Conservation (phyloP, 2,329 filamentous ascomycete genomes). For the Calonectria ilicicola region DNA sequence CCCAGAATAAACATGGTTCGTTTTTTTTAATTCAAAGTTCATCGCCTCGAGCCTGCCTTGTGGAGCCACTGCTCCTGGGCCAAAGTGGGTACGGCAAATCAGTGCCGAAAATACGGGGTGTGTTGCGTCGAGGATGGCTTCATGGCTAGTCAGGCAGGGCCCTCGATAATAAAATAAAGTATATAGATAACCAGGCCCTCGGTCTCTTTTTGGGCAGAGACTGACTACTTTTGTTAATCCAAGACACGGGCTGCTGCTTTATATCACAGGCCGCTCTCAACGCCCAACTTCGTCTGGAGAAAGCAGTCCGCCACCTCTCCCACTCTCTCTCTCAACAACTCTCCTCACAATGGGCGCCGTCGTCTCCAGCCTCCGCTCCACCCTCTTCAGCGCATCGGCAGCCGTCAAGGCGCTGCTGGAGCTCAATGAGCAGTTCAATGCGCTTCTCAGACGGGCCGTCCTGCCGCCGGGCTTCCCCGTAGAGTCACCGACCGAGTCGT, state of each 20-base stretch:
- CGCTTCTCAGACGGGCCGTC: constrained; percentile 45
- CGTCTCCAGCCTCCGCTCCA: constrained; percentile 44
- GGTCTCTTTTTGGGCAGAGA: neutral
- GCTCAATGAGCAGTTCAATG: constrained; percentile 43
- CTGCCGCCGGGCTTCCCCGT: constrained; percentile 55
- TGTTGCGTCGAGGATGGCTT: neutral
- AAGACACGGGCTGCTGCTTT: neutral
- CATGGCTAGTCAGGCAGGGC: neutral
- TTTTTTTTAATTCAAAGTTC: no score
- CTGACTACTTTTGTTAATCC: neutral
- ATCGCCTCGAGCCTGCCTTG: no score
- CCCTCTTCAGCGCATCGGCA: constrained; percentile 36
- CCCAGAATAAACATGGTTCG: neutral
- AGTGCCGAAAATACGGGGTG: neutral
- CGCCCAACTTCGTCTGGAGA: neutral
- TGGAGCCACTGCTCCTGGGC: no score
- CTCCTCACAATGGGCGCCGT: constrained; percentile 47
- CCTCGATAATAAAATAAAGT: neutral
- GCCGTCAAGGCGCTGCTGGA: constrained; percentile 41
- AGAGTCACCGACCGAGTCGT: constrained; percentile 55
- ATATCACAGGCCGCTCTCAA: neutral
- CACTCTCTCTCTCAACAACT: neutral
- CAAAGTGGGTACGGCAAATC: neutral
- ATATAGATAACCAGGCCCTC: neutral
- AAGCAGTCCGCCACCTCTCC: no score